These are phyloP conservation scores for Arthrobotrys entomopaga DNA, from an alignment of 2,329 filamentous ascomycete species.

Conservation along the genomic window DNA sequence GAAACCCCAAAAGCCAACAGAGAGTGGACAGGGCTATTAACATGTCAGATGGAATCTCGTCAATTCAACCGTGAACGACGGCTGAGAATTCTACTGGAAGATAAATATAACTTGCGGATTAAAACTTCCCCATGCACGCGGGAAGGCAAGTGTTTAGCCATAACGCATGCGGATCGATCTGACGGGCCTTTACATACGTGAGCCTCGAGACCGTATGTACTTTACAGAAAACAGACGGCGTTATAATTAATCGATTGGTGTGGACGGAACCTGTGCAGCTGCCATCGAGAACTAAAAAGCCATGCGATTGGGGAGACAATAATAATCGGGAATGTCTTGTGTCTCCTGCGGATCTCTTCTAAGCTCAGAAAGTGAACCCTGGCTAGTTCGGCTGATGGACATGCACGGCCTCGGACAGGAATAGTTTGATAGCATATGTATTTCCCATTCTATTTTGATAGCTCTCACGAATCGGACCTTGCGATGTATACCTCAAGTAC, in stretches of 20 bases:
- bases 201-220: too few relatives aligned
- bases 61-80: slow-evolving; percentile 4
- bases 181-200: slow-evolving; percentile 4
- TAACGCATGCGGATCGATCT: slow-evolving; percentile 41
- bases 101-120: slow-evolving; percentile 52
- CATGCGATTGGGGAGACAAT: neutral
- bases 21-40: neutral
- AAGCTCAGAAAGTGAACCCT: too few relatives aligned
- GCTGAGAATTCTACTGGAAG: slow-evolving; percentile 11
- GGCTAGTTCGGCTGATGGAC: too few relatives aligned
- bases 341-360: too few relatives aligned
- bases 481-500: too few relatives aligned
- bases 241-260: neutral
- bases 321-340: too few relatives aligned
- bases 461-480: too few relatives aligned
- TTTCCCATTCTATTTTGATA: too few relatives aligned
- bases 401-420: too few relatives aligned
- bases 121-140: slow-evolving; percentile 11
- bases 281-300: too few relatives aligned
- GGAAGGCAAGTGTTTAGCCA: slow-evolving; percentile 11
- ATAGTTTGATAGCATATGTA: too few relatives aligned
- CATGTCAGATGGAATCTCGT: neutral
- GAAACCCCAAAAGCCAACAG: too few relatives aligned
- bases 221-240: neutral
- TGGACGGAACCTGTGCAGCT: neutral